phyloP scores from a whole-genome alignment of 345 rosid species.

The Angophora floribunda region DNA sequence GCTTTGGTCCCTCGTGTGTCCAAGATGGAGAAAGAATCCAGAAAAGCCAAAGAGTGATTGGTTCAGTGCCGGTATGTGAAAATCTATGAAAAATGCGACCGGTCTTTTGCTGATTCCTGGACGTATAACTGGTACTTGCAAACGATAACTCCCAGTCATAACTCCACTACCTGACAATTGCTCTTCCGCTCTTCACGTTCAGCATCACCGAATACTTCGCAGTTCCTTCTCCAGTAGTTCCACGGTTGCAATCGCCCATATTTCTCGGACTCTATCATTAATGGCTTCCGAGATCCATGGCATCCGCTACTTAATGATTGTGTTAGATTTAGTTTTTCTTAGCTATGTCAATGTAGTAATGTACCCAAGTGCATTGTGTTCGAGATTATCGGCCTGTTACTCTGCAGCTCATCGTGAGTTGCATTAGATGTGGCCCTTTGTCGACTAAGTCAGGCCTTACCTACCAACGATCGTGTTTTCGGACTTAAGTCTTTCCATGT shows the following conservation, averaged over 20 bases:
- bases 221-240: neutral
- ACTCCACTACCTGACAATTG: neutral
- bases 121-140: neutral
- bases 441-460: neutral
- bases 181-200: neutral
- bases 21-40: neutral
- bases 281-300: neutral
- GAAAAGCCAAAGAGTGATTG: neutral
- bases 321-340: neutral
- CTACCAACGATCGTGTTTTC: neutral
- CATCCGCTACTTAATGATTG: neutral
- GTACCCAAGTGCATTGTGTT: neutral
- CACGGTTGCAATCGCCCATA: neutral
- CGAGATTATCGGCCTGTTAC: no score
- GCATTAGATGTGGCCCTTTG: no score
- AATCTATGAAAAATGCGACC: neutral
- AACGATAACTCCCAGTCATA: neutral
- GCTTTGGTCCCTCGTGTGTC: neutral
- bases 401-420: no score
- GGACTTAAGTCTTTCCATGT: neutral
- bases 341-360: neutral
- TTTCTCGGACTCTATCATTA: neutral
- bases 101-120: neutral
- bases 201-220: neutral
- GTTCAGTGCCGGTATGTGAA: neutral